Conservation (phyloP, 805 yeast species). For the Saccharomyces kudriavzevii region DNA sequence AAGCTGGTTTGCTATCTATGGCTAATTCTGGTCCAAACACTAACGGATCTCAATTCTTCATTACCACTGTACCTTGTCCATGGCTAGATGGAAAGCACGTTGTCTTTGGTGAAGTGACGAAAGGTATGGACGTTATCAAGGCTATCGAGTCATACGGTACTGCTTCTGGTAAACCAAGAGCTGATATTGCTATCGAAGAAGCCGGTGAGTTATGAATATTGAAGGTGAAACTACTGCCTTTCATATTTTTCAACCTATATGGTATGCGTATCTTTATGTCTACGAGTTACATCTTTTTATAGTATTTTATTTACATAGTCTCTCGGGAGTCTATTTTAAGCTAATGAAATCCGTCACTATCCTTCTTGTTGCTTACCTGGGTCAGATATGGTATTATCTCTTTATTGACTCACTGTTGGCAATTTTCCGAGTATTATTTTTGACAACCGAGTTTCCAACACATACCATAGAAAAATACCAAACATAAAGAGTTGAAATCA, state of each 20-base stretch:
- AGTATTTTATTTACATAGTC: not conserved
- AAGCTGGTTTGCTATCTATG: constrained; percentile 80
- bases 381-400: not conserved
- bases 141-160: constrained; percentile 60
- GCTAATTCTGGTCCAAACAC: constrained; percentile 92
- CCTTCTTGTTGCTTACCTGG: not conserved
- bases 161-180: constrained; percentile 55
- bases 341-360: not conserved
- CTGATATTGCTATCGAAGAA: constrained; percentile 55
- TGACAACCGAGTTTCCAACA: not conserved
- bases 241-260: not conserved
- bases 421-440: not conserved
- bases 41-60: constrained; percentile 85
- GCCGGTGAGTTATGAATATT: constrained; percentile 36
- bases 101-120: constrained; percentile 68
- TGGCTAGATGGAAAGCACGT: constrained; percentile 77
- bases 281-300: not conserved
- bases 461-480: not conserved
- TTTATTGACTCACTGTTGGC: not conserved
- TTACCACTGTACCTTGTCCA: constrained; percentile 70
- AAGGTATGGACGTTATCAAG: constrained; percentile 55
- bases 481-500: not conserved
- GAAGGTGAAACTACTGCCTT: not conserved
- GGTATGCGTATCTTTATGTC: not conserved
- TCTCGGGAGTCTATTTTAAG: not conserved